Evolutionary conservation across 306 rosid species (phyloP), one percentile per base, ranked within the genome.

Genomic region (Cicer arietinum): DNA sequence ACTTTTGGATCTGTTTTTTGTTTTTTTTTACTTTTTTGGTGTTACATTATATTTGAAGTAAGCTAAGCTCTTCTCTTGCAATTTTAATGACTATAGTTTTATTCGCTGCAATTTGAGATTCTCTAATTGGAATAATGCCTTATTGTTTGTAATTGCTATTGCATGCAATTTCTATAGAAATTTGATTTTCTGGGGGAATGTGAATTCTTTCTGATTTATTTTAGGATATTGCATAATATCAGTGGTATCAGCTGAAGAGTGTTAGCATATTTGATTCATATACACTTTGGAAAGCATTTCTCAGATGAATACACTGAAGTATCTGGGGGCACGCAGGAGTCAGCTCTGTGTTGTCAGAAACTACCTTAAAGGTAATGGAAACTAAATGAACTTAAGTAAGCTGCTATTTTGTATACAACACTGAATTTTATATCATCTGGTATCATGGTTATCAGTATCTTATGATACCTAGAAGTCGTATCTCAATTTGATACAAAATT

Each of bases 231-330:
- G 67, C 47, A 16, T 44, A 16, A 35, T 20, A 7, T 18, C 53
- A 46, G 61, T 60, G 13, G 13, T 13, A 17, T 30, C 20, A 65
- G 62, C 53, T 39, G 48, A 61, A 80, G 51, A 54, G 69, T 11
- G 39, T 60, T 48, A 57, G 66, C 7, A 30, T 52, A 61, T 67
- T 72, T 57, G 71, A 67, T 47, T 64, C 14, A 17, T 64, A 66
- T 69, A 53, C 62, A 46, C 30, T 74, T 67, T 13, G 63, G 43
- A 61, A 67, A 75, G 77, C 66, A 25, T 39, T 67, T 6, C 71
- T 58, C 46, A 79, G 57, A 90, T 90, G 97, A 81, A 76, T 76
- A 53, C 47, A 68, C 80, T 89, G 65, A 88, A 76, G 89, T 82
- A 63, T 45, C 70, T 85, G 1, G 50, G 72, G 59, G 73, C 41